Evolutionary conservation across 805 yeast species (phyloP), one percentile per base, ranked within the genome.

Genomic region (Wickerhamomyces hampshirensis): DNA sequence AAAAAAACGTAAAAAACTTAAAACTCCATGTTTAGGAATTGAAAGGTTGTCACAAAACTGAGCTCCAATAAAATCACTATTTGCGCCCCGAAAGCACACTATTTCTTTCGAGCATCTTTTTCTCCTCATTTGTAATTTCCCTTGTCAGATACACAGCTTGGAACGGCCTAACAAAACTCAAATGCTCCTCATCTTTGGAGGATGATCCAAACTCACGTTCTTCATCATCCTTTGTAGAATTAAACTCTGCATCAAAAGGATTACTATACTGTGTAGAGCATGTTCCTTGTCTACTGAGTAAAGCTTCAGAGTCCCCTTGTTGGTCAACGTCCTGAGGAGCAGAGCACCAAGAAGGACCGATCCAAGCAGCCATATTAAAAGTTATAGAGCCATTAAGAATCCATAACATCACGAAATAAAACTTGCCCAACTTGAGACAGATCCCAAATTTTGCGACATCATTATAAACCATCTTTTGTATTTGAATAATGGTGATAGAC

Each of bases 301-400:
- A 10, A 13, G 7, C 28, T 19, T 19, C 30, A 7, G 31, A 21
- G 4, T 4, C 33, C 12, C 38, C 47, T 5, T 39, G 37, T 1
- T 37, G 42, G 4, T 35, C 39, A 16, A 15, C 39, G 2, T 32
- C 38, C 2, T 43, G 43, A 10, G 77, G 75, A 34, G 73, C 68
- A 6, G 74, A 71, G 59, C 80, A 77, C 83, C 84, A 68, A 12
- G 59, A 42, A 3, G 71, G 68, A 6, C 71, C 69, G 6, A 58
- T 60, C 73, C 73, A 68, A 7, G 47, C 23, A 9, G 49, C 24
- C 39, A 51, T 42, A 4, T 37, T 32, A 4, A 53, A 23, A n/a
- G 49, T 15, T 1, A 42, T 30, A 44, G 38, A 42, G 27, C 39
- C 50, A 31, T 63, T 50, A 2, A 61, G 43, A 5, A 60, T 10